Evolutionary conservation across 106 monocot species (phyloP), one percentile per base, ranked within the genome.

Genomic region (Chionographis japonica): DNA sequence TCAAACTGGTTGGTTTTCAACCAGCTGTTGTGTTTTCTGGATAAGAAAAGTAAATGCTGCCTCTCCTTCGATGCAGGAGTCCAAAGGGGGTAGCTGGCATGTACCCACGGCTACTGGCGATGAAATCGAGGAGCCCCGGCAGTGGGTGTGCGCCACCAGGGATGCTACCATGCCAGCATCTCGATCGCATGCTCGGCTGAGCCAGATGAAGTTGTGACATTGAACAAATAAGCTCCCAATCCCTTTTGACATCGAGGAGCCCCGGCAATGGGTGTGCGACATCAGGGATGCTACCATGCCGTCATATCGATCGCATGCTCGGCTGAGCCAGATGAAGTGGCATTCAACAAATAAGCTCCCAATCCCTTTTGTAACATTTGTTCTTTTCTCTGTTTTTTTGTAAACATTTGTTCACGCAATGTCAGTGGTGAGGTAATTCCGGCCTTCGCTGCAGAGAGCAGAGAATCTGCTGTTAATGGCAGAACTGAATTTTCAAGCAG

Each of bases 221-320:
- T 51, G 2, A 9, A 51, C 51, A 6, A 9, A 9, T 51, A 11
- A 3, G 9, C 51, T 50, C 3, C 13, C 51, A 13, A 51, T 51
- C 51, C 51, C 51, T 9, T 51, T 11, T n/a, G 86, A 86, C 50
- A 74, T 90, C 7, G 90, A 90, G 66, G 59, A 63, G 35, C 83
- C 90, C 17, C 77, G 86, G 18, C 74, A 81, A 63, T 90, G 90
- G 90, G 77, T 90, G 12, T 90, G 90, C 72, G 77, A 79, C 39
- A 72, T 74, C 2, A 74, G 90, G 68, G 16, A 80, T 67, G 52
- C 63, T 43, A 0, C 46, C 9, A 9, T 13, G 3, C 12, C 10
- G 16, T 37, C 61, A 40, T 66, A n/a, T 43, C 52, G 3, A 14
- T 46, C 74, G 15, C 40, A 42, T 15, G 42, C 50, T 4, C 56